Evolutionary conservation across 1,284 basidiomycete genomes (phyloP).

Genomic region (Trichosporon sp.): DNA sequence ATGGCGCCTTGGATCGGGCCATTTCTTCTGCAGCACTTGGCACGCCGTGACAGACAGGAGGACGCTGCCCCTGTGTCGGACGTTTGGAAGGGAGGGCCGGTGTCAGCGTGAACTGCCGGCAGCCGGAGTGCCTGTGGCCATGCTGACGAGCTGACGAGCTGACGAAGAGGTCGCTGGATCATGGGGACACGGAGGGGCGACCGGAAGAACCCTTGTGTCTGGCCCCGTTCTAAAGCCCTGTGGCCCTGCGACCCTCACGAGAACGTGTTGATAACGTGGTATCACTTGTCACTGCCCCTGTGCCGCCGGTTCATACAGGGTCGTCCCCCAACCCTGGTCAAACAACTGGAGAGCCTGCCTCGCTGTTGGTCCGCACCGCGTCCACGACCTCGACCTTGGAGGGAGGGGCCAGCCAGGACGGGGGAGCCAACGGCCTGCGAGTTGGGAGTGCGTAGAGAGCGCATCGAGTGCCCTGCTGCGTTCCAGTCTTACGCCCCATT

Average conservation of each 20-base stretch:
- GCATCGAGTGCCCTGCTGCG: background rate
- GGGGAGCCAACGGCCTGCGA: background rate
- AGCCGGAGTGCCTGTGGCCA: background rate
- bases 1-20: background rate
- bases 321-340: background rate
- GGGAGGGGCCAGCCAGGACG: background rate
- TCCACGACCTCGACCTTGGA: background rate
- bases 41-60: background rate
- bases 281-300: background rate
- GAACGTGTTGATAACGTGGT: slow-evolving; percentile 1
- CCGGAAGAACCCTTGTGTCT: background rate
- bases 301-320: background rate
- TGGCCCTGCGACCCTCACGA: background rate
- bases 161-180: background rate
- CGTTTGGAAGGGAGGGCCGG: background rate
- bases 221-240: background rate
- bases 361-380: background rate
- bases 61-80: background rate
- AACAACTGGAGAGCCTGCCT: background rate
- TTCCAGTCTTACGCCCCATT: background rate
- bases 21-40: background rate
- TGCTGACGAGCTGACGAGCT: background rate
- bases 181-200: too few species aligned
- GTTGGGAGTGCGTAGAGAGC: background rate
- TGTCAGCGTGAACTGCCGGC: background rate